These are phyloP conservation scores for Candida palmyrensis DNA, from an alignment of 805 yeast genomes.

Conservation along the genomic window DNA sequence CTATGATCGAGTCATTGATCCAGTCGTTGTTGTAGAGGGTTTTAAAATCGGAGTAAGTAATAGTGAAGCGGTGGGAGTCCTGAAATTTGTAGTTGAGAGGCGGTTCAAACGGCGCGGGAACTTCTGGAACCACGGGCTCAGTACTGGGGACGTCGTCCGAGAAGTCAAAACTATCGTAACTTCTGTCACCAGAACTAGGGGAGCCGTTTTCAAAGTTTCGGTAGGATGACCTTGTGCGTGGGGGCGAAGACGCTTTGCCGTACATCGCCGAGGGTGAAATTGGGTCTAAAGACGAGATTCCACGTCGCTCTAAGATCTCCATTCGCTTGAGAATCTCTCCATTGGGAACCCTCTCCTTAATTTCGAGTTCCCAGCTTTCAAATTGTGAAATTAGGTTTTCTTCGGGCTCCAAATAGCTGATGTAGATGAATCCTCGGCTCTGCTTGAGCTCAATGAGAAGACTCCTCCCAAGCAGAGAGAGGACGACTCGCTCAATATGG, in stretches of 20 bases:
- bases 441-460: constrained; percentile 8
- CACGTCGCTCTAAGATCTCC: constrained; percentile 1
- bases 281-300: not conserved
- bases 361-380: constrained; percentile 4
- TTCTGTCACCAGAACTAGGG: not conserved
- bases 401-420: constrained; percentile 8
- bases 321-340: constrained; percentile 6
- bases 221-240: not conserved
- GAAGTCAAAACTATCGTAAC: not conserved
- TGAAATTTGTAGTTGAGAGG: constrained; percentile 47
- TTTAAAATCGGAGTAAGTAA: constrained; percentile 67
- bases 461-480: constrained; percentile 7
- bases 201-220: not conserved
- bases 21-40: constrained; percentile 78
- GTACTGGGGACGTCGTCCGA: not conserved
- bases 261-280: not conserved
- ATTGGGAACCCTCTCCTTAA: constrained; percentile 4
- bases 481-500: constrained; percentile 9
- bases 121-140: constrained; percentile 17
- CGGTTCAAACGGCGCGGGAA: constrained; percentile 39
- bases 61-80: constrained; percentile 49
- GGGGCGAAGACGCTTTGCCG: not conserved
- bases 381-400: constrained; percentile 8
- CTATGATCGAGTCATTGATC: constrained; percentile 86
- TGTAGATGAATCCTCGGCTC: constrained; percentile 8